phyloP scores from a whole-genome alignment of 495 filamentous ascomycete species.

The Aspergillus campestris region DNA sequence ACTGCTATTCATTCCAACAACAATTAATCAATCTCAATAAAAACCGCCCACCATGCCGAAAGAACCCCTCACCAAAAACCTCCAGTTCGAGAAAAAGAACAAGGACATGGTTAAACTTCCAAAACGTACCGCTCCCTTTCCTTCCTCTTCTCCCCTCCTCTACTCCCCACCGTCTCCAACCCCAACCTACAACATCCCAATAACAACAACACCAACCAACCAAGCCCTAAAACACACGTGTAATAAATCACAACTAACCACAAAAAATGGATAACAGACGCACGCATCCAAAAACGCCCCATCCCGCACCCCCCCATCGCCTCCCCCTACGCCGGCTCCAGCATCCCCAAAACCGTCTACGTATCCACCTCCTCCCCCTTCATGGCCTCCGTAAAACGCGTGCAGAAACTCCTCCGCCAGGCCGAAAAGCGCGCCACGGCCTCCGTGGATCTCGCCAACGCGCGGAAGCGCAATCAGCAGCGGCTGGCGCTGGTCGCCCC shows the following conservation, averaged over 20 bases:
- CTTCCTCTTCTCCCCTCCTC: background rate
- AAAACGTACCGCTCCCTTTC: conserved; percentile 18
- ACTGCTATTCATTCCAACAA: too few species aligned
- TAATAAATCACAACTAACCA: conserved; percentile 13
- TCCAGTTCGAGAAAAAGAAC: conserved; percentile 37
- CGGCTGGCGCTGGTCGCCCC: conserved; percentile 31
- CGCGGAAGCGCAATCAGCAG: conserved; percentile 33
- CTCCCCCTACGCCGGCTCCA: conserved; percentile 43
- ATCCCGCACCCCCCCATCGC: conserved; percentile 60
- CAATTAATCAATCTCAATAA: too few species aligned
- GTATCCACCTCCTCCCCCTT: conserved; percentile 67
- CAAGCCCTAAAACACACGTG: background rate
- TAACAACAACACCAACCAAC: too few species aligned
- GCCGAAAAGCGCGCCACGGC: conserved; percentile 51
- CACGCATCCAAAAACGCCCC: conserved; percentile 55
- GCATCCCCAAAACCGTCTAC: conserved; percentile 62
- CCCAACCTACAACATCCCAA: too few species aligned
- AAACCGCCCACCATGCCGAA: too few species aligned
- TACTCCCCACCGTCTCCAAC: too few species aligned
- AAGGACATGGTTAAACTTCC: conserved; percentile 30
- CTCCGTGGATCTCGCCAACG: conserved; percentile 27
- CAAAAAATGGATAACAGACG: conserved; percentile 16
- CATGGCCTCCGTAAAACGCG: conserved; percentile 73
- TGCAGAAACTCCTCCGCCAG: conserved; percentile 59
- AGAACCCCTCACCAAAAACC: conserved; percentile 4